A percentile compares a stretch with the other conserved stretches of the same genome.
Conservation (phyloP, 106 monocot species). For the Agapanthus africanus region DNA sequence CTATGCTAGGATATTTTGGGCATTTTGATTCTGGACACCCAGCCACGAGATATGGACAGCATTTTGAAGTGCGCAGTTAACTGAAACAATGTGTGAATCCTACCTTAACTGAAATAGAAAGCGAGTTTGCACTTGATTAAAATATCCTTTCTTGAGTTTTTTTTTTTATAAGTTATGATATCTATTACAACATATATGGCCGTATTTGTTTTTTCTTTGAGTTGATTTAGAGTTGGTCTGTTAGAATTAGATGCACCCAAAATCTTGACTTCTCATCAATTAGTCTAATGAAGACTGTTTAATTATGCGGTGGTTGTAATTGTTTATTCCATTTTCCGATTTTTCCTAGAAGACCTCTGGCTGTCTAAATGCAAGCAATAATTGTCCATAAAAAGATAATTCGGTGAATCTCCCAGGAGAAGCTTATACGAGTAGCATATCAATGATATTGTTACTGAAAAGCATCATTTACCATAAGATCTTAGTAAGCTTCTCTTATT, state of each 20-base stretch:
- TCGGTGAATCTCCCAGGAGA: too few relatives aligned
- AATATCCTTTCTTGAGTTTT: too few relatives aligned
- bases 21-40: not conserved
- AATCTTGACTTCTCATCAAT: not conserved
- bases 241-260: not conserved
- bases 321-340: not conserved
- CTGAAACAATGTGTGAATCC: not conserved
- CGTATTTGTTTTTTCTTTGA: too few relatives aligned
- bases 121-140: too few relatives aligned
- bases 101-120: not conserved
- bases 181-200: too few relatives aligned
- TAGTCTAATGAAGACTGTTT: not conserved
- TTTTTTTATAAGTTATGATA: too few relatives aligned
- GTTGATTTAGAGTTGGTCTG: not conserved
- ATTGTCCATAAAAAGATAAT: not conserved
- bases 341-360: not conserved
- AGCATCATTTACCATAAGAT: too few relatives aligned
- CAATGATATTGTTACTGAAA: too few relatives aligned
- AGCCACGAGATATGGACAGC: not conserved
- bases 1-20: not conserved
- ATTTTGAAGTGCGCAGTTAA: not conserved
- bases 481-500: too few relatives aligned
- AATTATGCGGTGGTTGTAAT: not conserved
- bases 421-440: too few relatives aligned
- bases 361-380: not conserved